These are phyloP conservation scores for Magnaporthiopsis incrustans DNA, from an alignment of 2,329 filamentous ascomycete species.

Conservation along the genomic window DNA sequence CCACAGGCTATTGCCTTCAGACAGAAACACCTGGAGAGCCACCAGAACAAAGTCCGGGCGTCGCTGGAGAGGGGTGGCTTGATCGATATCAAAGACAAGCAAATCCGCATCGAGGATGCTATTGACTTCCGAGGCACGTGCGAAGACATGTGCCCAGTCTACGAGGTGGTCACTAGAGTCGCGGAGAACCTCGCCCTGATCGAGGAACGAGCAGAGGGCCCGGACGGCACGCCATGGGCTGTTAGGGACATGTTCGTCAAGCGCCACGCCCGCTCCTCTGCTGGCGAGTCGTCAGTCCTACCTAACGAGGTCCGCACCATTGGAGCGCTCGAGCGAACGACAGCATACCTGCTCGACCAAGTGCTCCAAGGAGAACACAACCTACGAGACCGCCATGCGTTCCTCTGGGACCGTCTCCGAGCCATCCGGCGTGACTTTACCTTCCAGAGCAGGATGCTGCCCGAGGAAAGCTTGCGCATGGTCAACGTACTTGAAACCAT, in stretches of 20 bases:
- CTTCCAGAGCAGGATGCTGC: constrained; percentile 53
- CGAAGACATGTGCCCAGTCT: constrained; percentile 63
- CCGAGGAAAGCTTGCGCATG: constrained; percentile 48
- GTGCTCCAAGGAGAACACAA: constrained; percentile 41
- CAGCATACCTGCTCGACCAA: constrained; percentile 56
- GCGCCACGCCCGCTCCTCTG: constrained; percentile 58
- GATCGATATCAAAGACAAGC: constrained; percentile 58
- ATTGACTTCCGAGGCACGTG: constrained; percentile 61
- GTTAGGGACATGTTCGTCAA: constrained; percentile 54
- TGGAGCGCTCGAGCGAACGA: constrained; percentile 46
- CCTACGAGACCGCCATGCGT: constrained; percentile 43
- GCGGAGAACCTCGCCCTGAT: constrained; percentile 50
- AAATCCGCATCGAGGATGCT: constrained; percentile 53
- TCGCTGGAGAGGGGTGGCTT: constrained; percentile 51
- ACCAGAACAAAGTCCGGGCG: constrained; percentile 47
- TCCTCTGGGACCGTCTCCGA: constrained; percentile 60
- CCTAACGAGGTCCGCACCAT: constrained; percentile 61
- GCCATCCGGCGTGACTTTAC: constrained; percentile 62
- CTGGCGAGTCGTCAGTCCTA: constrained; percentile 58
- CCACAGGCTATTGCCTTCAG: constrained; percentile 45
- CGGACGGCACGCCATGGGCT: constrained; percentile 36
- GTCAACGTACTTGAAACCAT: constrained; percentile 60
- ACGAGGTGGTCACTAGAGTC: constrained; percentile 55
- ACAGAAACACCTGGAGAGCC: constrained; percentile 43
- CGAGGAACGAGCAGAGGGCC: constrained; percentile 41